Conservation (phyloP, 352 stramenopile genomes). For the Blastocystis sp. region DNA sequence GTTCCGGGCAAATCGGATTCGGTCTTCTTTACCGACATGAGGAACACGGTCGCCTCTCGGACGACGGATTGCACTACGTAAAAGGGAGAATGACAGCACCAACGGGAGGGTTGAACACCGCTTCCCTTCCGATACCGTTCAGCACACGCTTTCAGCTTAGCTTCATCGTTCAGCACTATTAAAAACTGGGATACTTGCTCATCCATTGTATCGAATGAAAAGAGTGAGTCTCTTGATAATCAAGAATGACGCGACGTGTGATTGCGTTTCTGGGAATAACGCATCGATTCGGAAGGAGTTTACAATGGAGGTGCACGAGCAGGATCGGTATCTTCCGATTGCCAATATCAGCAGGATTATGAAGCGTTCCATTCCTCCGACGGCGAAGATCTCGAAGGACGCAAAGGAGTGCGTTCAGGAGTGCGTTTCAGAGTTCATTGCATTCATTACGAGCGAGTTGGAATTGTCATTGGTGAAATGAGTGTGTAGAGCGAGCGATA, state of each 20-base stretch:
- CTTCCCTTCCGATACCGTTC: background rate
- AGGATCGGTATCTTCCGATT: conserved; percentile 94
- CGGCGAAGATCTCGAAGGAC: conserved; percentile 98
- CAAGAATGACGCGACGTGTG: too few species aligned
- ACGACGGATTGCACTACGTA: background rate
- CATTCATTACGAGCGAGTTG: conserved; percentile 88
- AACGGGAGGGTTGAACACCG: background rate
- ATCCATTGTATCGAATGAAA: background rate
- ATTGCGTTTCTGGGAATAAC: too few species aligned
- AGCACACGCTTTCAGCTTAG: background rate
- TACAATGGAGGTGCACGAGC: conserved; percentile 73
- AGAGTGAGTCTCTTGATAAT: background rate
- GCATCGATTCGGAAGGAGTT: background rate
- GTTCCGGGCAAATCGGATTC: background rate
- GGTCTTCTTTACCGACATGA: background rate
- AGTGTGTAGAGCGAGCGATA: conserved; percentile 80
- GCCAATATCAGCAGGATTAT: conserved; percentile 98
- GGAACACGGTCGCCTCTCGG: background rate
- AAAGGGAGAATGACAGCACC: background rate
- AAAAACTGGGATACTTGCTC: background rate
- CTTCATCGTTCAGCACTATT: background rate
- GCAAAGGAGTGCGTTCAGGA: conserved; percentile 98
- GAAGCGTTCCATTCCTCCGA: conserved; percentile 92
- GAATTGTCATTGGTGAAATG: background rate
- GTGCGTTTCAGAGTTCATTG: conserved; percentile 99